Evolutionary conservation across 2,329 filamentous ascomycete genomes (phyloP).

Genomic region (Aphanocladium album): DNA sequence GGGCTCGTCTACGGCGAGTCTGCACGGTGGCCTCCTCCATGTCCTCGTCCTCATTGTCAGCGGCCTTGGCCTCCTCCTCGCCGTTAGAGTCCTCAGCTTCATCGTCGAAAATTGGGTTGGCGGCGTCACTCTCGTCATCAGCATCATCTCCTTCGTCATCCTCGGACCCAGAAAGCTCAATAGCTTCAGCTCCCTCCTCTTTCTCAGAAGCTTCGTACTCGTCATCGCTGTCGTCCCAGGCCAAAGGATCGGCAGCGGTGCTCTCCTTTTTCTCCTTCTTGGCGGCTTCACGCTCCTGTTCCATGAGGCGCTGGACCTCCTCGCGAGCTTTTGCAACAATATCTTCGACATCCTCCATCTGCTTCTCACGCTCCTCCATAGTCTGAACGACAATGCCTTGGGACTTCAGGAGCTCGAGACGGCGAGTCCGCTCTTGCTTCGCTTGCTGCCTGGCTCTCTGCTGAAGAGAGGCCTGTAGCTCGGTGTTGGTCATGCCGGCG

Average conservation of each 20-base stretch:
- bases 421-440: conserved; percentile 67
- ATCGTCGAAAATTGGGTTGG: conserved; percentile 33
- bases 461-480: conserved; percentile 64
- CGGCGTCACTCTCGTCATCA: conserved; percentile 30
- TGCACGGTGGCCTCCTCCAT: conserved; percentile 37
- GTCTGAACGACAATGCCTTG: conserved; percentile 80
- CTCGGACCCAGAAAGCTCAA: conserved; percentile 33
- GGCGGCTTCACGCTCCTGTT: conserved; percentile 67
- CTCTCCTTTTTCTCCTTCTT: conserved; percentile 56
- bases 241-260: conserved; percentile 45
- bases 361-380: conserved; percentile 76
- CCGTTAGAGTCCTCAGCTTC: conserved; percentile 30
- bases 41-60: conserved; percentile 27
- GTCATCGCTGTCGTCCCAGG: conserved; percentile 54
- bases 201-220: conserved; percentile 40
- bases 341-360: conserved; percentile 80
- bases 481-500: conserved; percentile 59
- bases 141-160: conserved; percentile 29
- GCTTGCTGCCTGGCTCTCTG: conserved; percentile 76
- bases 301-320: conserved; percentile 67
- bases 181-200: conserved; percentile 28
- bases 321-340: conserved; percentile 77
- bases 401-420: conserved; percentile 68
- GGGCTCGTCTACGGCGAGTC: conserved; percentile 38
- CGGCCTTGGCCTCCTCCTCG: conserved; percentile 19